A percentile compares a stretch with the other conserved stretches of the same genome.
These are phyloP conservation scores for Plenodomus lindquistii DNA, from an alignment of 2,329 filamentous ascomycete genomes.

Conservation along the genomic window DNA sequence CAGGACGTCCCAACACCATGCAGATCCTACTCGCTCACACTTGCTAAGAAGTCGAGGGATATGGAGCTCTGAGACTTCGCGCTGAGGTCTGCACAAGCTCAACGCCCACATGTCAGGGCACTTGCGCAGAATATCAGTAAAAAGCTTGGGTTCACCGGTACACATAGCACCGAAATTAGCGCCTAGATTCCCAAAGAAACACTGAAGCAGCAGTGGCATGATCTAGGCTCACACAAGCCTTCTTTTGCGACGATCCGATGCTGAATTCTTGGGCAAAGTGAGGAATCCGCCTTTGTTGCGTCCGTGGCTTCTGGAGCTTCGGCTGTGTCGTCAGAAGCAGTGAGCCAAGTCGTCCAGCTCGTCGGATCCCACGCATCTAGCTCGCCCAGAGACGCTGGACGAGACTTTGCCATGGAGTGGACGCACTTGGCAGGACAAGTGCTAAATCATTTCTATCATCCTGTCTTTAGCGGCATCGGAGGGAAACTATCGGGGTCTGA, in stretches of 20 bases:
- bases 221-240: constrained; percentile 2
- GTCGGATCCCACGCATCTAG: constrained; percentile 5
- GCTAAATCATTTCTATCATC: background rate
- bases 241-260: constrained; percentile 3
- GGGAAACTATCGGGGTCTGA: background rate
- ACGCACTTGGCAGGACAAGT: constrained; percentile 10
- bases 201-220: background rate
- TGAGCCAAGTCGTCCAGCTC: constrained; percentile 5
- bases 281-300: constrained; percentile 1
- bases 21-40: no score
- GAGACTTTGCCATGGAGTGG: constrained; percentile 17
- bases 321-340: constrained; percentile 3
- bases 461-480: background rate
- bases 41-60: no score
- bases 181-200: background rate
- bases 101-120: background rate
- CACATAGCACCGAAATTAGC: background rate
- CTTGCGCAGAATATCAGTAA: background rate
- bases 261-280: constrained; percentile 16
- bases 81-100: background rate
- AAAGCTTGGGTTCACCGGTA: background rate
- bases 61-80: no score
- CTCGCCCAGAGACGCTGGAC: constrained; percentile 11
- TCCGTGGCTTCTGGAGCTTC: constrained; percentile 1
- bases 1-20: background rate